Evolutionary conservation across 768 basidiomycete genomes (phyloP), one percentile per base, ranked within the genome.

Genomic region (Cystofilobasidium macerans): DNA sequence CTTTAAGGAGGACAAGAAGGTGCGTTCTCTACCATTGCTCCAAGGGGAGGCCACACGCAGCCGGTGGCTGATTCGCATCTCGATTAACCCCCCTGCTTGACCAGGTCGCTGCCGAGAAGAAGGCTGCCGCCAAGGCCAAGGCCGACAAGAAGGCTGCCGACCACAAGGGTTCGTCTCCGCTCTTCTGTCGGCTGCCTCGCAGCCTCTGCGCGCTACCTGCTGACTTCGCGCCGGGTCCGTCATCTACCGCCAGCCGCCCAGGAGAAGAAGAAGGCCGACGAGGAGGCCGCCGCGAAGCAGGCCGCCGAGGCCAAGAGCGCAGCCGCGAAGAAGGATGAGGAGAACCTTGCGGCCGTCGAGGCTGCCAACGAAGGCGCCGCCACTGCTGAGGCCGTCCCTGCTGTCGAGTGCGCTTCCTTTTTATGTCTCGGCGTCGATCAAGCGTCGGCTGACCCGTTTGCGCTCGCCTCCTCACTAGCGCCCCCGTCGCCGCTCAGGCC

Each of bases 191-290:
- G 5, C 51, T 30, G 6, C 30, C 13, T 14, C 51, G 22, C 18
- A 26, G 16, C 32, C 51, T 28, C 30, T 26, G 4, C 28, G 18
- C 51, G 13, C 30, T 3, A 2, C 26, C 8, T 20, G 5, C 42
- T 42, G 42, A 42, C 42, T 20, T n/a, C n/a, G 7, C 42, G 4
- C 7, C 42, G 7, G 42, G 7, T 14, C 42, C 7, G 4, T 42
- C 32, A 3, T 54, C 30, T 12, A 3, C 51, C n/a, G 28, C 7
- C 51, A 54, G 51, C 51, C 28, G 51, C 51, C 51, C 51, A 54
- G 51, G 51, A 54, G 51, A 54, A 54, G 51, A 54, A 54, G 51
- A 54, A 54, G 51, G 51, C 51, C 51, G 51, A 54, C 4, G 51
- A 54, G 51, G 51, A 54, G 51, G 51, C 45, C 45, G 45, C 51